Evolutionary conservation across 805 yeast species (phyloP).

Genomic region (Brettanomyces anomalus): DNA sequence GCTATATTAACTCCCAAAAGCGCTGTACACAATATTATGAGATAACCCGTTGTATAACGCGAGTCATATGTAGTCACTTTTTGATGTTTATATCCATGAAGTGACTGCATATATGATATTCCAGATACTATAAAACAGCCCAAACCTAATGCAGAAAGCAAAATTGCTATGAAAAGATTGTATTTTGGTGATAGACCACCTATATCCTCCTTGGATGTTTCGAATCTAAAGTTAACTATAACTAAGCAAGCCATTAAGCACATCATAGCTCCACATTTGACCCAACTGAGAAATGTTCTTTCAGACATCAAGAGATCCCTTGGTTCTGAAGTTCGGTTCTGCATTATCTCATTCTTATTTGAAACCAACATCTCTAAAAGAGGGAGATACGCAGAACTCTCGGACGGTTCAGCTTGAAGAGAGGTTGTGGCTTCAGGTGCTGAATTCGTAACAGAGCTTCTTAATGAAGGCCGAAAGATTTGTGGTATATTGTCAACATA

Average conservation of each 20-base stretch:
- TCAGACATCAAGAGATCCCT: constrained; percentile 47
- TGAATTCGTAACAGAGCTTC: too few species aligned
- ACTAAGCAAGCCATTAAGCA: constrained; percentile 40
- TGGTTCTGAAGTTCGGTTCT: constrained; percentile 38
- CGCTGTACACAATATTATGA: constrained; percentile 1
- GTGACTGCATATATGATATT: constrained; percentile 33
- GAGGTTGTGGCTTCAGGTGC: too few species aligned
- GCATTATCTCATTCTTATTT: constrained; percentile 19
- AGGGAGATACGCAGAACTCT: too few species aligned
- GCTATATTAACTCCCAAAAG: constrained; percentile 6
- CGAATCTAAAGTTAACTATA: constrained; percentile 34
- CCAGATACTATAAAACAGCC: constrained; percentile 30
- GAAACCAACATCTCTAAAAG: constrained; percentile 2
- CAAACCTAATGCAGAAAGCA: constrained; percentile 30
- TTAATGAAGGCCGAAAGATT: too few species aligned
- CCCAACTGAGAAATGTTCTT: constrained; percentile 41
- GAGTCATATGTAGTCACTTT: constrained; percentile 31
- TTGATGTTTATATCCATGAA: constrained; percentile 34
- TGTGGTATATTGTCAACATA: too few species aligned
- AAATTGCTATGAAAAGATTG: constrained; percentile 21
- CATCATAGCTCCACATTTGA: constrained; percentile 36
- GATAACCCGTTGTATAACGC: constrained; percentile 18
- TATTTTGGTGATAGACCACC: constrained; percentile 4
- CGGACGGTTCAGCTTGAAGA: too few species aligned
- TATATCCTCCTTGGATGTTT: constrained; percentile 19